phyloP scores from a whole-genome alignment of 352 stramenopile species.

The Poterioochromonas sp. region DNA sequence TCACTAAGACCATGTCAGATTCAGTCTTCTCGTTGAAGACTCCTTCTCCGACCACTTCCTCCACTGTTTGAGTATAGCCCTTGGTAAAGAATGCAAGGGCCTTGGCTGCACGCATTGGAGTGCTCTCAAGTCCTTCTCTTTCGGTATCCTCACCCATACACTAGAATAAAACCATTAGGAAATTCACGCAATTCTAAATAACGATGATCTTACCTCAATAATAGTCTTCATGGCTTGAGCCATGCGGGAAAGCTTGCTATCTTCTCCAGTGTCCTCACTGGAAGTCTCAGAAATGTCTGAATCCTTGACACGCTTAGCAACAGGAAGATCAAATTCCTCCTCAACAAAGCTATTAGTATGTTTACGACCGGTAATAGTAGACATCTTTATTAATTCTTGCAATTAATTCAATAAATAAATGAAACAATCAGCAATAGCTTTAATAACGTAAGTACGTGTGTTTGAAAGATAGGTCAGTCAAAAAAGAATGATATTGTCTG shows the following conservation, averaged over 20 bases:
- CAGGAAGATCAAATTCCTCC: background rate
- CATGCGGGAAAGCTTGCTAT: background rate
- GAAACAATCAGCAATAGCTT: too few relatives aligned
- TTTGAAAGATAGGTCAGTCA: too few relatives aligned
- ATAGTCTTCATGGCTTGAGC: conserved; percentile 17
- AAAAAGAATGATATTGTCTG: too few relatives aligned
- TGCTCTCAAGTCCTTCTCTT: conserved; percentile 80
- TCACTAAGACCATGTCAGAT: conserved; percentile 97
- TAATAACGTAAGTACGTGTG: too few relatives aligned
- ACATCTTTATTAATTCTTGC: too few relatives aligned
- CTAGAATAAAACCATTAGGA: background rate
- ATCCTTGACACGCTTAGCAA: background rate
- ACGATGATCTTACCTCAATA: background rate
- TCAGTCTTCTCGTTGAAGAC: conserved; percentile 93
- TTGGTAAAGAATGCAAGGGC: conserved; percentile 85
- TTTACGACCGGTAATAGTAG: too few relatives aligned
- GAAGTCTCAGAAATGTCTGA: background rate
- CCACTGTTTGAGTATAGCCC: conserved; percentile 75
- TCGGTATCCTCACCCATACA: conserved; percentile 72
- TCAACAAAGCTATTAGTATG: too few relatives aligned
- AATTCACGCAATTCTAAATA: background rate
- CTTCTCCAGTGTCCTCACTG: background rate
- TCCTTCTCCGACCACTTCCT: conserved; percentile 68
- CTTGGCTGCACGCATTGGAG: conserved; percentile 83
- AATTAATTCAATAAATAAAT: too few relatives aligned